Base-by-base conservation (phyloP, 1,284 basidiomycete genomes). In the Pseudozyma sp. region DNA sequence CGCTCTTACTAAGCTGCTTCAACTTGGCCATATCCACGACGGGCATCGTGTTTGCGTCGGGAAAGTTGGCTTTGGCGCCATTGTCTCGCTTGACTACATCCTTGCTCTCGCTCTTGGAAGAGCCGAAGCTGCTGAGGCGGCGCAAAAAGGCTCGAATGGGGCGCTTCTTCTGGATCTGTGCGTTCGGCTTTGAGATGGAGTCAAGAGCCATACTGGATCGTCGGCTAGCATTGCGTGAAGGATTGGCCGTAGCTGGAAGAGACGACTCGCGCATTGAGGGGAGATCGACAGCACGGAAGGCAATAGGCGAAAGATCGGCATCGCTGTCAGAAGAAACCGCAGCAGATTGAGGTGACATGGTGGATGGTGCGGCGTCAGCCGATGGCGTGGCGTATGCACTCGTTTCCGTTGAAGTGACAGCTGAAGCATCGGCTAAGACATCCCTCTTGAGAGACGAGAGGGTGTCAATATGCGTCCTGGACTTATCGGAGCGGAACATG, bases 61-160 rank as follows among this genome's bases (percentile, higher is more conserved):
- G 73, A 21, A 71, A 61, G 34, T 58, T 67, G 44, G 55, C 51
- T 53, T 76, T 76, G 44, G 65, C 55, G 34, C 50, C 25, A 31
- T 60, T n/a, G 25, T 45, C 43, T 36, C 25, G 31, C 43, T 47
- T 55, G n/a, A 34, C 16, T 21, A 31, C 42, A 9, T 55, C 43
- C 43, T 58, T 68, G 34, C 51, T 61, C 40, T 59, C 48, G 47
- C 52, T 63, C 43, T 55, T 68, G 43, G 52, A 54, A 39, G 63
- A 50, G 21, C 65, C 59, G 19, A 76, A 76, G 50, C 73, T 76
- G 69, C 73, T 71, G 42, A 76, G 73, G 16, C 73, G 73, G 19
- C 73, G 73, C 47, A 76, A 43, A 0, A 76, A 39, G 1, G 52
- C 62, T 4, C 67, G 54, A 9, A 70, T 56, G 1, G 63, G 63